Conservation (phyloP, 2,329 filamentous ascomycete genomes). For the Blastomyces percursus region DNA sequence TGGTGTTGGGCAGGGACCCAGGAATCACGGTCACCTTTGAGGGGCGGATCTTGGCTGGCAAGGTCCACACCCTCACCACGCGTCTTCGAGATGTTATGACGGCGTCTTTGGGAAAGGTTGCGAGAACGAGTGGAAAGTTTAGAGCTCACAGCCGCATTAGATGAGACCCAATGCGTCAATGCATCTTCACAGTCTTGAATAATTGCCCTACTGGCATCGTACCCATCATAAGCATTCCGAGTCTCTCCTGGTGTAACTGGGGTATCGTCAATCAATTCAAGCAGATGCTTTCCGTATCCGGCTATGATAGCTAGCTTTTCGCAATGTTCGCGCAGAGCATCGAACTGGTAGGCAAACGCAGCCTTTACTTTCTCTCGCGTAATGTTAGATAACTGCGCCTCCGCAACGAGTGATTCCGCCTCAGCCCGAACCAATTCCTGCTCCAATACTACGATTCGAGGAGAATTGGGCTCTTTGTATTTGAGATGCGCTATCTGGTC, state of each 20-base stretch:
- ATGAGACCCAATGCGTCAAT: constrained; percentile 90
- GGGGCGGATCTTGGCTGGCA: constrained; percentile 66
- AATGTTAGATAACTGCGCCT: constrained; percentile 97
- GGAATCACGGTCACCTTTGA: constrained; percentile 63
- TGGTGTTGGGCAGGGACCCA: constrained; percentile 67
- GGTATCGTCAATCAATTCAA: constrained; percentile 91
- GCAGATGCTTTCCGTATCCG: constrained; percentile 93
- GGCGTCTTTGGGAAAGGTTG: constrained; percentile 74
- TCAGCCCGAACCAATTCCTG: constrained; percentile 97
- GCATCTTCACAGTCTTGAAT: constrained; percentile 98
- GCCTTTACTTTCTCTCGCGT: constrained; percentile 99
- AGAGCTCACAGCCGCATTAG: constrained; percentile 77
- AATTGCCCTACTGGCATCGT: constrained; percentile 95
- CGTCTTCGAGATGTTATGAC: constrained; percentile 56
- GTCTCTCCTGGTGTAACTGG: constrained; percentile 97
- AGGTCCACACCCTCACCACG: constrained; percentile 68
- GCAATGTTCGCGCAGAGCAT: constrained; percentile 91
- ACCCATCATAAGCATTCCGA: constrained; percentile 88
- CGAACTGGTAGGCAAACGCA: constrained; percentile 95
- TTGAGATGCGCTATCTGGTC: constrained; percentile 98
- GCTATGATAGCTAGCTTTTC: constrained; percentile 98
- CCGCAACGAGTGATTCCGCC: constrained; percentile 95
- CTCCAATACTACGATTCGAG: constrained; percentile 93
- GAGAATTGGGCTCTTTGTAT: constrained; percentile 98
- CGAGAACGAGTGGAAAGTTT: constrained; percentile 80